phyloP scores from a whole-genome alignment of 1,284 basidiomycete species.

The Cryptococcus sp. region DNA sequence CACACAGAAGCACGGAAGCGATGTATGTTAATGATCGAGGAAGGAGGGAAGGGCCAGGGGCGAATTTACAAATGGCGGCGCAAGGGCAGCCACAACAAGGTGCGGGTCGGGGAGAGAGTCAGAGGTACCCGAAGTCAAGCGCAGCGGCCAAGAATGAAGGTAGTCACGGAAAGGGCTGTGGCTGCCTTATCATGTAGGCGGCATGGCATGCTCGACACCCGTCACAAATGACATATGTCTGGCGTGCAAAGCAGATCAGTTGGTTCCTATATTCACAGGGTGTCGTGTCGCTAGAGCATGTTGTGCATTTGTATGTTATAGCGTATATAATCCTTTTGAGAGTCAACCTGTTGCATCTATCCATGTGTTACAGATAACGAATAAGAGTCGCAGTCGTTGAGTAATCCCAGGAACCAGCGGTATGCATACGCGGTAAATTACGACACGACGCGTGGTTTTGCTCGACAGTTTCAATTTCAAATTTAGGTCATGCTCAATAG shows the following conservation, averaged over 20 bases:
- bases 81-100: background rate
- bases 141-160: constrained; percentile 9
- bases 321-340: too few relatives aligned
- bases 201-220: background rate
- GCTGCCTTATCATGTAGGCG: constrained; percentile 24
- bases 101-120: background rate
- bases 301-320: background rate
- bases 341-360: too few relatives aligned
- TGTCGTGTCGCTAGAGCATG: background rate
- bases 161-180: constrained; percentile 23
- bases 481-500: too few relatives aligned
- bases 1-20: constrained; percentile 16
- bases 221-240: background rate
- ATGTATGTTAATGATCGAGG: constrained; percentile 13
- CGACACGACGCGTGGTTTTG: too few relatives aligned
- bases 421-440: too few relatives aligned
- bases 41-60: background rate
- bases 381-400: background rate
- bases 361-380: too few relatives aligned
- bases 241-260: background rate
- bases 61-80: too few relatives aligned
- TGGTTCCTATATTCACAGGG: background rate
- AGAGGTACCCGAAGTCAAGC: background rate
- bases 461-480: too few relatives aligned
- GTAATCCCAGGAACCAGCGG: too few relatives aligned